Evolutionary conservation across 306 rosid genomes (phyloP), one percentile per base, ranked within the genome.

Genomic region (Malus asiatica): DNA sequence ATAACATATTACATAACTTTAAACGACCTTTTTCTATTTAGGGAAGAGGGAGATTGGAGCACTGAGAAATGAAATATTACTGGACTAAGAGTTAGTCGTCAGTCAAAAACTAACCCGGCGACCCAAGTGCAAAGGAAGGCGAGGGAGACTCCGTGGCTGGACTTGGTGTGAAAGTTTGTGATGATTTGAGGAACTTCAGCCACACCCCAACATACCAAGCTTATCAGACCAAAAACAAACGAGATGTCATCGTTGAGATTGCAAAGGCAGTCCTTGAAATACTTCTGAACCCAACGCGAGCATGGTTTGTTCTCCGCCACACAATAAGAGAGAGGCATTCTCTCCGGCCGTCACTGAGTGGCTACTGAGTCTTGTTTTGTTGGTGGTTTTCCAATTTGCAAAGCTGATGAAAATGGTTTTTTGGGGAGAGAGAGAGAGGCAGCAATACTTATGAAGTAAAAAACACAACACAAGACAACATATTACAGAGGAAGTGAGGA

Each of bases 131-230:
- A 89, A 52, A 95, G 97, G 78, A 95, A 95, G 48, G 86, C 76
- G 22, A 95, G 84, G 46, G 99, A 95, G 72, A 95, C 97, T 15
- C 99, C 99, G 66, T 92, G 96, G 83, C 89, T 88, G 55, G 97
- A 90, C 82, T 95, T 95, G 20, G 93, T 75, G 11, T 33, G 91
- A 59, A 92, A 95, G 63, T 95, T 95, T 87, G 97, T 92, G 62
- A 95, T 71, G 48, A 95, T 89, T 79, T 95, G 99, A 77, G 97
- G 99, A 55, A 95, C 87, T 79, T 95, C 99, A 1, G 99, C 99
- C 0, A 89, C 86, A 0, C 92, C 97, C 99, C 99, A 95, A 70
- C 91, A 89, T 1, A 88, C 65, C 11, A 95, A 77, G 60, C 99
- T 90, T 3, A 82, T 46, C 29, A 95, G 69, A 0, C 99, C 99